These are phyloP conservation scores for Colletotrichum filicis DNA, from an alignment of 2,329 filamentous ascomycete genomes.

Conservation along the genomic window DNA sequence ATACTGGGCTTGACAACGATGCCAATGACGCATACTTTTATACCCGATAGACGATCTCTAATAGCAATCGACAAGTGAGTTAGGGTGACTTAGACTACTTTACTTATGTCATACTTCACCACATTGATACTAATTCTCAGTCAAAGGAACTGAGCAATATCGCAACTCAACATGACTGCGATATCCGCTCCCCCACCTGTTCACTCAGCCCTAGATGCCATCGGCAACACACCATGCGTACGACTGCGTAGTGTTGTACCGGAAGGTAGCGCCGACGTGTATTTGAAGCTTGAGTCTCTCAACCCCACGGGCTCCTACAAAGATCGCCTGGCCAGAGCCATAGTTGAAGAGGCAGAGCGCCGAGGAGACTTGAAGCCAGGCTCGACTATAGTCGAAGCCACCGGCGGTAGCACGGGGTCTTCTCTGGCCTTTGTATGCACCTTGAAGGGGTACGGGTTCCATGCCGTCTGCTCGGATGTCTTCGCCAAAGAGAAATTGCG, in stretches of 20 bases:
- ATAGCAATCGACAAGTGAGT: neutral
- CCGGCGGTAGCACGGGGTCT: slow-evolving; percentile 32
- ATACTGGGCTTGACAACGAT: neutral
- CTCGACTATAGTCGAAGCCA: slow-evolving; percentile 28
- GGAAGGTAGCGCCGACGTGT: slow-evolving; percentile 22
- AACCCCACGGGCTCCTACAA: slow-evolving; percentile 34
- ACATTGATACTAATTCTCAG: neutral
- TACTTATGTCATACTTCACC: neutral
- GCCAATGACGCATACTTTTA: neutral
- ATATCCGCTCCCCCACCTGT: neutral
- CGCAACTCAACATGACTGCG: neutral
- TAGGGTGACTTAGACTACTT: neutral
- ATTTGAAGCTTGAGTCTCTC: slow-evolving; percentile 30
- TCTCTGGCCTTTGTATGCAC: slow-evolving; percentile 34
- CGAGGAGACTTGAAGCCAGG: slow-evolving; percentile 11
- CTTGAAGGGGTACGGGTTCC: slow-evolving; percentile 40
- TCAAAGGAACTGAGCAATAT: neutral
- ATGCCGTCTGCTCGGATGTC: slow-evolving; percentile 21
- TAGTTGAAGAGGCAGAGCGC: slow-evolving; percentile 30
- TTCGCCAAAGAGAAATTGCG: slow-evolving; percentile 31
- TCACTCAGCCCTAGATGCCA: slow-evolving; percentile 20
- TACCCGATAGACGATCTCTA: neutral
- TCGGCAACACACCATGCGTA: slow-evolving; percentile 31
- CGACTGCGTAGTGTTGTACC: slow-evolving; percentile 24
- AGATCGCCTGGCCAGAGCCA: slow-evolving; percentile 28